Evolutionary conservation across 345 rosid species (phyloP).

Genomic region (Salix viminalis): DNA sequence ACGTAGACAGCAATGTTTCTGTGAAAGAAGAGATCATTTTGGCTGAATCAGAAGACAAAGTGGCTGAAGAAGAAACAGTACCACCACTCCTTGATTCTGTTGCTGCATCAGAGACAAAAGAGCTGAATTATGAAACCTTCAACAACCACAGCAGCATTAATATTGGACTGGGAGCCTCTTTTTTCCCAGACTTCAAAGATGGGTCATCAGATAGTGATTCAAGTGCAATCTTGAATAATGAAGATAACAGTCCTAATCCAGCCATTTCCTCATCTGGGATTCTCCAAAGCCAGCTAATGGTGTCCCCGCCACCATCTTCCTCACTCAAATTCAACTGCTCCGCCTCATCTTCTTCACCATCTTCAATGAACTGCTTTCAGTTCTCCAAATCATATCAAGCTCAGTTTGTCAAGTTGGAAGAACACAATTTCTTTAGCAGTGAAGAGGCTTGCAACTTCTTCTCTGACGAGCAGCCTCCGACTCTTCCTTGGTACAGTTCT

Average conservation of each 20-base stretch:
- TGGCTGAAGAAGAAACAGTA: conserved; percentile 13
- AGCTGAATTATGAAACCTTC: conserved; percentile 43
- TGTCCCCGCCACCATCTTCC: conserved; percentile 22
- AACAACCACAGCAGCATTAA: conserved; percentile 18
- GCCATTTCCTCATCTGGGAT: conserved; percentile 40
- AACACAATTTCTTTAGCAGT: conserved; percentile 64
- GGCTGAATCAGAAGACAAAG: conserved; percentile 33
- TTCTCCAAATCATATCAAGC: conserved; percentile 23
- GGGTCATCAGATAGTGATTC: conserved; percentile 92
- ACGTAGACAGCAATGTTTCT: conserved; percentile 53
- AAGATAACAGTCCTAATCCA: conserved; percentile 61
- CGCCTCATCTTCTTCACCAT: conserved; percentile 19
- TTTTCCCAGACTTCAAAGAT: conserved; percentile 54
- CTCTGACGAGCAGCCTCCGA: conserved; percentile 82
- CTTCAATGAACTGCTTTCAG: conserved; percentile 17
- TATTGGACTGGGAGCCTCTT: conserved; percentile 9
- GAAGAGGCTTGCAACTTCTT: conserved; percentile 79
- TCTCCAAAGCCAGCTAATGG: conserved; percentile 33
- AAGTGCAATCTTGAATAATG: conserved; percentile 76
- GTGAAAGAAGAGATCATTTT: conserved; percentile 59
- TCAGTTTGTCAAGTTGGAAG: conserved; percentile 80
- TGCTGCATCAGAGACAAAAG: conserved; percentile 25
- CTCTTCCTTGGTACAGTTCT: conserved; percentile 70
- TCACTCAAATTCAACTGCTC: conserved; percentile 12
- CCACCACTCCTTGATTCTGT: conserved; percentile 23